Conservation (phyloP, 2,329 filamentous ascomycete species). For the Paecilomyces niveus region DNA sequence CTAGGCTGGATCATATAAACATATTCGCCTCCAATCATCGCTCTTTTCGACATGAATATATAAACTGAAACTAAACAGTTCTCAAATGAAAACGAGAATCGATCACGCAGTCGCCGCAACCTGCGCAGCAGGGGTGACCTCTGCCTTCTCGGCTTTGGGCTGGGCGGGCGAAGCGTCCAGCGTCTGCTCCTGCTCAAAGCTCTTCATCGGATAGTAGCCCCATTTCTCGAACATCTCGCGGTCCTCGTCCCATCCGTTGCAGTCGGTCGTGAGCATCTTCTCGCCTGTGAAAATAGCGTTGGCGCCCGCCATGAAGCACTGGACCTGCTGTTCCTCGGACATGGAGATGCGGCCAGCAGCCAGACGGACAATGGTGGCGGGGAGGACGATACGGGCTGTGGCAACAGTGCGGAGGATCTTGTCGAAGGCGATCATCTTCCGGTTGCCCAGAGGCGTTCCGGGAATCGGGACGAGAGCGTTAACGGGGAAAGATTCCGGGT, state of each 20-base stretch:
- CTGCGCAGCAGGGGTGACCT: not conserved
- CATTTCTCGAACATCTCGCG: constrained; percentile 74
- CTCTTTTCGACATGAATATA: not conserved
- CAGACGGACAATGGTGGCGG: constrained; percentile 76
- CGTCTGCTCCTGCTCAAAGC: constrained; percentile 36
- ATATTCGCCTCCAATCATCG: not conserved
- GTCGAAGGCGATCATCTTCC: constrained; percentile 66
- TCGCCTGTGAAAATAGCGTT: constrained; percentile 95
- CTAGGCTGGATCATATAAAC: not conserved
- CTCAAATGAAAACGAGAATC: not conserved
- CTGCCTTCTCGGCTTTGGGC: not conserved
- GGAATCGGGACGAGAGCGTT: constrained; percentile 88
- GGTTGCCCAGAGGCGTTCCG: constrained; percentile 75
- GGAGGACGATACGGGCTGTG: constrained; percentile 75
- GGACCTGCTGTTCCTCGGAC: constrained; percentile 78
- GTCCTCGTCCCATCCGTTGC: constrained; percentile 87
- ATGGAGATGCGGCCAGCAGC: constrained; percentile 79
- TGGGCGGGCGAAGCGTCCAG: not conserved
- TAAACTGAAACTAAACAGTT: not conserved
- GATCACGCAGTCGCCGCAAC: not conserved
- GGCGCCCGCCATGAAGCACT: constrained; percentile 85
- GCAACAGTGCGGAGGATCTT: constrained; percentile 76
- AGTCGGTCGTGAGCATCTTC: constrained; percentile 91
- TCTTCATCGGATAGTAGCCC: constrained; percentile 72
- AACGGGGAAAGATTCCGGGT: constrained; percentile 86